Conservation (phyloP, 495 filamentous ascomycete genomes). For the Penicillium egyptiacum region DNA sequence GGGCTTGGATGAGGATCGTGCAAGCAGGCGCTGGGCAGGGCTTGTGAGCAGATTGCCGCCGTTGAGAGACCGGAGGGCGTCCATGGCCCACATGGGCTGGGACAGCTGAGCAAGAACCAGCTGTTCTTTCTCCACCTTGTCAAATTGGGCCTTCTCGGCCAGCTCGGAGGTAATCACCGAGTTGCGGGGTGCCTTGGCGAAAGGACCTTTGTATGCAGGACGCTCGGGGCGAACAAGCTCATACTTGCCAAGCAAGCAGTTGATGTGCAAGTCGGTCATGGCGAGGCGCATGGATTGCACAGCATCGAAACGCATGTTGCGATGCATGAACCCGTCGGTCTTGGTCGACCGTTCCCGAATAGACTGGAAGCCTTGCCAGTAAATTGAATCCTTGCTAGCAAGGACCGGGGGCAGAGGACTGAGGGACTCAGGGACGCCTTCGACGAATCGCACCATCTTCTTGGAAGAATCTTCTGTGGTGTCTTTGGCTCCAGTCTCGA, state of each 20-base stretch:
- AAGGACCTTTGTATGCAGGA: slow-evolving; percentile 51
- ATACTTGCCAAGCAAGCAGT: slow-evolving; percentile 76
- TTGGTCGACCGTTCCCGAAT: slow-evolving; percentile 56
- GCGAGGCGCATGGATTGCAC: slow-evolving; percentile 77
- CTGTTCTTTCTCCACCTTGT: slow-evolving; percentile 69
- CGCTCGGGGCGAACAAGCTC: slow-evolving; percentile 53
- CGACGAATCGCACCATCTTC: slow-evolving; percentile 76
- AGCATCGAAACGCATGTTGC: slow-evolving; percentile 82
- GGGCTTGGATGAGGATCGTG: slow-evolving; percentile 7
- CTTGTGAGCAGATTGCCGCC: slow-evolving; percentile 78
- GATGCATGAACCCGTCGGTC: slow-evolving; percentile 78
- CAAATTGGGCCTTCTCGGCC: slow-evolving; percentile 49
- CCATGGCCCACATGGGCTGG: slow-evolving; percentile 75
- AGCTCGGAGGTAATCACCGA: slow-evolving; percentile 42
- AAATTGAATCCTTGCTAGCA: slow-evolving; percentile 71
- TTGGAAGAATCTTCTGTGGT: slow-evolving; percentile 43
- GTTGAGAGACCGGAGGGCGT: slow-evolving; percentile 72
- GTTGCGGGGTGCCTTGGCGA: slow-evolving; percentile 55
- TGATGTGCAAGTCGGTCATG: slow-evolving; percentile 60
- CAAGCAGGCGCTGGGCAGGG: slow-evolving; percentile 63
- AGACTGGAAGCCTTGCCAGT: slow-evolving; percentile 84
- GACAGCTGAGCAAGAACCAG: slow-evolving; percentile 75
- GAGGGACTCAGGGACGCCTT: slow-evolving; percentile 45
- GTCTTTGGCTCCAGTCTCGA: slow-evolving; percentile 22
- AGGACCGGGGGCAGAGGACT: slow-evolving; percentile 35